Percentiles rank a stretch among this genome's conserved stretches.
Evolutionary conservation across 257 asterid species (phyloP).

Genomic region (Nicotiana attenuata): DNA sequence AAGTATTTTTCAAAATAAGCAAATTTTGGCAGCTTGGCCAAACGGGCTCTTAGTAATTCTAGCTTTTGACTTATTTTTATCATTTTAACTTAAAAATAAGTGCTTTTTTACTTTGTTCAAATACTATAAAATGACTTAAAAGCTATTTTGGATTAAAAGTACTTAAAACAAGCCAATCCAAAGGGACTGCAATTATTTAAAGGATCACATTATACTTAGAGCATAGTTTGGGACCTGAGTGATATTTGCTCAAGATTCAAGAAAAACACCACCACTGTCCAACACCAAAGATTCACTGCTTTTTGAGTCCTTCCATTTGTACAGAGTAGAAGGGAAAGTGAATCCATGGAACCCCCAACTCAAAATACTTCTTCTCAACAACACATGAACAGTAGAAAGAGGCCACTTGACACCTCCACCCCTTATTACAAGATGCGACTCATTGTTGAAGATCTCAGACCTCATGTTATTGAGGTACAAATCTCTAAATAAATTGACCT

Average conservation of each 20-base stretch:
- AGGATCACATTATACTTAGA: too few species aligned
- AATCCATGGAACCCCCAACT: constrained; percentile 28
- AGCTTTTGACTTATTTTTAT: too few species aligned
- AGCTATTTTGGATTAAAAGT: too few species aligned
- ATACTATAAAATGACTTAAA: too few species aligned
- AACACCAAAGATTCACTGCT: background rate
- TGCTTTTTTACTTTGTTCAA: too few species aligned
- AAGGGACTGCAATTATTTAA: too few species aligned
- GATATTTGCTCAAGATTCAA: background rate
- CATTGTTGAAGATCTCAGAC: constrained; percentile 65
- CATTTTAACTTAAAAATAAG: too few species aligned
- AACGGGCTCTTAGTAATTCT: too few species aligned
- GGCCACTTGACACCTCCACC: constrained; percentile 43
- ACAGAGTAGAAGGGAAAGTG: background rate
- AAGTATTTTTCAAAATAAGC: too few species aligned
- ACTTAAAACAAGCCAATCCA: too few species aligned
- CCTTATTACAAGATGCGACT: constrained; percentile 67
- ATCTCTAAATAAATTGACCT: background rate
- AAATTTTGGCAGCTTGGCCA: too few species aligned
- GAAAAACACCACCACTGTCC: background rate
- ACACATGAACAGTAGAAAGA: constrained; percentile 34
- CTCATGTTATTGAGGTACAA: constrained; percentile 68
- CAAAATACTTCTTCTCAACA: constrained; percentile 14
- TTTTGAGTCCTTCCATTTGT: background rate
- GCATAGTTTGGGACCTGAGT: background rate